These are phyloP conservation scores for Rhizophlyctis rosea DNA, from an alignment of 192 early-diverging fungal species.

Conservation along the genomic window DNA sequence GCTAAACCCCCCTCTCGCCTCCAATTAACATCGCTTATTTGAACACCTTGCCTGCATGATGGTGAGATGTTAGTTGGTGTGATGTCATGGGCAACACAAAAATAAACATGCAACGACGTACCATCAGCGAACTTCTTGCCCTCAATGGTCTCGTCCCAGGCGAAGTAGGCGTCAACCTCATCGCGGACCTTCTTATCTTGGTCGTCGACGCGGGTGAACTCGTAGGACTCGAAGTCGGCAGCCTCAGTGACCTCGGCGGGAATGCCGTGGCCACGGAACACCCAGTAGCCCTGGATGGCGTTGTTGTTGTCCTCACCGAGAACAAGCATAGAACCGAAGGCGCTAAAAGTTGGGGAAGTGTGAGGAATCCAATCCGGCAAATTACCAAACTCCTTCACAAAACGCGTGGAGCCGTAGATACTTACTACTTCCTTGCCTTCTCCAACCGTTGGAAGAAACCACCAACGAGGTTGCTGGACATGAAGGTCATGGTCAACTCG, in stretches of 20 bases:
- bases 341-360: conserved; percentile 30
- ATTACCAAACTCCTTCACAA: too few relatives aligned
- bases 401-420: too few relatives aligned
- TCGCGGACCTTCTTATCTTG: conserved; percentile 57
- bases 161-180: conserved; percentile 68
- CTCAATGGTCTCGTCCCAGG: conserved; percentile 81
- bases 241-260: conserved; percentile 77
- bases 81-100: not conserved
- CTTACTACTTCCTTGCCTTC: conserved; percentile 80
- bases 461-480: conserved; percentile 91
- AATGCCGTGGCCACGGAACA: conserved; percentile 82
- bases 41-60: not conserved
- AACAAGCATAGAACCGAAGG: conserved; percentile 83
- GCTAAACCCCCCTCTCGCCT: too few relatives aligned
- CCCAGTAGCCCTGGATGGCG: conserved; percentile 91
- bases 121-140: conserved; percentile 78
- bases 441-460: conserved; percentile 93
- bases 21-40: not conserved
- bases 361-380: conserved; percentile 4
- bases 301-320: conserved; percentile 82
- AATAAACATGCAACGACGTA: conserved; percentile 40
- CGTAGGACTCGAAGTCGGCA: conserved; percentile 86
- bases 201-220: conserved; percentile 72
- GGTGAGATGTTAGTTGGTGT: not conserved
- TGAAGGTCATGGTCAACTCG: conserved; percentile 81